Evolutionary conservation across 257 asterid genomes (phyloP).

Genomic region (Solanum commersonii): DNA sequence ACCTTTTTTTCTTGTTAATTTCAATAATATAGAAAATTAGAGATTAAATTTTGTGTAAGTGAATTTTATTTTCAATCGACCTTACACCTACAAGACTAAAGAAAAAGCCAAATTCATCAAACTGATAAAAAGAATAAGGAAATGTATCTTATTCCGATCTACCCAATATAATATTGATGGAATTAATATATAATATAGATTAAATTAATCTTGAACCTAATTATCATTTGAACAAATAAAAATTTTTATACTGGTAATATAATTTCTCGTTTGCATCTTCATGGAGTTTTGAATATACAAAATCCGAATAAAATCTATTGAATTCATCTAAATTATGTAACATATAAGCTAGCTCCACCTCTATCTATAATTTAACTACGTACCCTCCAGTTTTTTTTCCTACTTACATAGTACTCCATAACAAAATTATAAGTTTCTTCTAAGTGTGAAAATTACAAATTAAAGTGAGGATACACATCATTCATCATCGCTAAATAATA

Average conservation of each 20-base stretch:
- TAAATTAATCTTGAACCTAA: neutral
- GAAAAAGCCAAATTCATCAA: too few species aligned
- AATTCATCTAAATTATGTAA: neutral
- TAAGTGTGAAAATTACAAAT: neutral
- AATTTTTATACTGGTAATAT: neutral
- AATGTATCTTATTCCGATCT: neutral
- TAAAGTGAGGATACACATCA: neutral
- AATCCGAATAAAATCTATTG: neutral
- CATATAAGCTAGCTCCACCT: neutral
- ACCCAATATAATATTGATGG: neutral
- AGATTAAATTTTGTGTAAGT: neutral
- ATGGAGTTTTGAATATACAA: neutral
- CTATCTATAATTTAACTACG: neutral
- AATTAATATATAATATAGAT: too few species aligned
- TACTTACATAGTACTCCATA: neutral
- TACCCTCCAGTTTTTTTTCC: accelerated
- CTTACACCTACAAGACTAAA: too few species aligned
- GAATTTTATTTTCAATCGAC: neutral
- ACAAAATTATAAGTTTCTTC: neutral
- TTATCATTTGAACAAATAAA: neutral
- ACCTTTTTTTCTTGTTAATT: neutral
- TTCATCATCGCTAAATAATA: neutral
- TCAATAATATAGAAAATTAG: neutral
- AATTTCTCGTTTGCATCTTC: neutral
- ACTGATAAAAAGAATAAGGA: too few species aligned